Conservation (phyloP, 352 stramenopile species). For the Phytophthora cactorum region DNA sequence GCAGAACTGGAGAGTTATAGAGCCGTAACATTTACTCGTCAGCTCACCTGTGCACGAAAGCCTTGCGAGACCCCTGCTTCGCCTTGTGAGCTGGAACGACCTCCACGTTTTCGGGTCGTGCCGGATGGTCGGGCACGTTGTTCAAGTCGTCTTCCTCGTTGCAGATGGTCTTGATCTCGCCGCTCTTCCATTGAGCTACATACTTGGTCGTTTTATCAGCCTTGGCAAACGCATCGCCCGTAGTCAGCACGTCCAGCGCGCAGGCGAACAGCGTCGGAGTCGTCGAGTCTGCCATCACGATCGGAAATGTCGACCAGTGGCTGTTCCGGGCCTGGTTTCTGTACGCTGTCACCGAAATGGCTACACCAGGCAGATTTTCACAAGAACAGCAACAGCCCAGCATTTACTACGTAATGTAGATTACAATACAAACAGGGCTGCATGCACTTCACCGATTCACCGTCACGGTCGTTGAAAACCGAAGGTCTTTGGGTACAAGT, state of each 20-base stretch:
- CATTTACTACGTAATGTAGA: not conserved
- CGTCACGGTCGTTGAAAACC: slow-evolving; percentile 10
- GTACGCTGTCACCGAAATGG: slow-evolving; percentile 4
- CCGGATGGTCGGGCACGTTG: slow-evolving; percentile 49
- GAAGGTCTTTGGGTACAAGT: slow-evolving; percentile 33
- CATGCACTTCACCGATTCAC: not conserved
- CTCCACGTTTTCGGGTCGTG: slow-evolving; percentile 51
- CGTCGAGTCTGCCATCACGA: slow-evolving; percentile 13
- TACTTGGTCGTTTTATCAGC: slow-evolving; percentile 48
- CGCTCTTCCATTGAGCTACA: slow-evolving; percentile 42
- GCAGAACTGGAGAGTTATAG: not conserved
- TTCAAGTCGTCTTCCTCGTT: slow-evolving; percentile 44
- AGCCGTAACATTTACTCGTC: not conserved
- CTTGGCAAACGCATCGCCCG: slow-evolving; percentile 42
- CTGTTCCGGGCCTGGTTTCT: slow-evolving; percentile 10
- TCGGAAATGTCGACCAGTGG: slow-evolving; percentile 17
- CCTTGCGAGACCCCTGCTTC: slow-evolving; percentile 57
- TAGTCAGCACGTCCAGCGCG: slow-evolving; percentile 50
- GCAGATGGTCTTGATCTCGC: slow-evolving; percentile 30
- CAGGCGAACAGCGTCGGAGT: slow-evolving; percentile 47
- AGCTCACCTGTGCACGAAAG: slow-evolving; percentile 50
- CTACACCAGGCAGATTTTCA: slow-evolving; percentile 9
- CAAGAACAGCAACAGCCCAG: not conserved
- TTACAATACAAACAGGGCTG: slow-evolving; percentile 1
- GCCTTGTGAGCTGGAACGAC: slow-evolving; percentile 49